A percentile compares a stretch with the other conserved stretches of the same genome.
phyloP scores from a whole-genome alignment of 1,284 basidiomycete species.

The Heliocybe sulcata region DNA sequence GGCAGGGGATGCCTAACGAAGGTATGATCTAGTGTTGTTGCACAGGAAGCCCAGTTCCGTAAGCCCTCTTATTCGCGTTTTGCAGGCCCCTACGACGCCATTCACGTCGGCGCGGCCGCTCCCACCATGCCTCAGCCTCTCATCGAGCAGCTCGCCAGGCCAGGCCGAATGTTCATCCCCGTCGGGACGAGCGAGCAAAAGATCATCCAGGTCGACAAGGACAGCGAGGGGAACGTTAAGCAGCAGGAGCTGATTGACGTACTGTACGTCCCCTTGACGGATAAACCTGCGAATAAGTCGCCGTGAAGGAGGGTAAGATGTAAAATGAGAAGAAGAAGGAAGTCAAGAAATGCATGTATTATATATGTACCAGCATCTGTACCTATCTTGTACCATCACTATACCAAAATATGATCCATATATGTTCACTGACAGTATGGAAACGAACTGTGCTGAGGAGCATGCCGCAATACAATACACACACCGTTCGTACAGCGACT shows the following conservation, averaged over 20 bases:
- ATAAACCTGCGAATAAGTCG: slow-evolving; percentile 9
- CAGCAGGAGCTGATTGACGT: slow-evolving; percentile 76
- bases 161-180: slow-evolving; percentile 93
- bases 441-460: too few species aligned
- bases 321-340: background rate
- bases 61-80: too few species aligned
- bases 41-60: too few species aligned
- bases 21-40: background rate
- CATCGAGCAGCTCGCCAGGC: slow-evolving; percentile 75
- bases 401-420: too few species aligned
- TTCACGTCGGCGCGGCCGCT: slow-evolving; percentile 94
- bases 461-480: background rate
- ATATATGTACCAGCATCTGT: background rate
- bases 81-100: slow-evolving; percentile 76
- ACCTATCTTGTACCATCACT: too few species aligned
- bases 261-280: slow-evolving; percentile 29
- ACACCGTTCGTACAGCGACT: background rate
- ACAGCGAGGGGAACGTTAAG: slow-evolving; percentile 61
- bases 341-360: background rate
- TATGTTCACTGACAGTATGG: too few species aligned
- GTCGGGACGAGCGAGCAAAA: slow-evolving; percentile 63
- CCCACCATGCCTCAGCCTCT: slow-evolving; percentile 68
- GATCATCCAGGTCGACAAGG: slow-evolving; percentile 80
- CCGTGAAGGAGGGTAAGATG: background rate
- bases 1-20: slow-evolving; percentile 44